phyloP scores from a whole-genome alignment of 2,329 filamentous ascomycete genomes.

The Aspergillus fructus region DNA sequence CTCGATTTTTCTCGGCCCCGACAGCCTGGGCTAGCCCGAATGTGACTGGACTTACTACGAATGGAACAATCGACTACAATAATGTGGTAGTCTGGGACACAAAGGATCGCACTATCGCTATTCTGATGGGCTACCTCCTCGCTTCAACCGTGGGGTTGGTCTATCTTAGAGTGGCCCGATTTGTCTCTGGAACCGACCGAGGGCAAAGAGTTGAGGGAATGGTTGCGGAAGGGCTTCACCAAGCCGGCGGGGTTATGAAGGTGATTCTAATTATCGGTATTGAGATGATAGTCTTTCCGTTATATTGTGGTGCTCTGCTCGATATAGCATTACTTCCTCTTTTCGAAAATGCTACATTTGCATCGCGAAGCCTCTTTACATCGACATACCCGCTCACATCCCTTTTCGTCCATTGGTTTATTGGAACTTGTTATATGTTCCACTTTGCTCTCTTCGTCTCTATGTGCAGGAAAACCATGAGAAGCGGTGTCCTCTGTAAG shows the following conservation, averaged over 20 bases:
- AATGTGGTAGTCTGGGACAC: conserved; percentile 67
- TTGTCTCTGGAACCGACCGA: conserved; percentile 61
- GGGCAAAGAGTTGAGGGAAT: conserved; percentile 68
- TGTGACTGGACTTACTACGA: conserved; percentile 18
- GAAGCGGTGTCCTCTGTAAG: conserved; percentile 87
- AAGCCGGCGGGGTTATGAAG: conserved; percentile 95
- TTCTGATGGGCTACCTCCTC: conserved; percentile 76
- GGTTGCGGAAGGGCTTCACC: conserved; percentile 74
- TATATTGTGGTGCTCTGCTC: conserved; percentile 90
- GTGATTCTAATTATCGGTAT: conserved; percentile 98
- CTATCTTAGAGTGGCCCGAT: conserved; percentile 73
- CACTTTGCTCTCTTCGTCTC: conserved; percentile 98
- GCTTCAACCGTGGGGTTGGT: conserved; percentile 72
- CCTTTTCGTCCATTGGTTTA: conserved; percentile 97
- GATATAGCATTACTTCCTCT: conserved; percentile 86
- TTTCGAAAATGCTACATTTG: conserved; percentile 77
- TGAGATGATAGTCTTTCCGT: conserved; percentile 95
- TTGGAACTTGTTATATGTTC: conserved; percentile 99
- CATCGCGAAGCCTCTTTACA: conserved; percentile 76
- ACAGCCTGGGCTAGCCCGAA: conserved; percentile 29
- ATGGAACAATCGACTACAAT: conserved; percentile 51
- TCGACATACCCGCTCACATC: conserved; percentile 79
- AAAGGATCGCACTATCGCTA: conserved; percentile 70
- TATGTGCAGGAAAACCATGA: conserved; percentile 98
- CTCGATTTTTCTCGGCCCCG: conserved; percentile 24